Evolutionary conservation across 306 rosid genomes (phyloP).

Genomic region (Cucurbita pepo): DNA sequence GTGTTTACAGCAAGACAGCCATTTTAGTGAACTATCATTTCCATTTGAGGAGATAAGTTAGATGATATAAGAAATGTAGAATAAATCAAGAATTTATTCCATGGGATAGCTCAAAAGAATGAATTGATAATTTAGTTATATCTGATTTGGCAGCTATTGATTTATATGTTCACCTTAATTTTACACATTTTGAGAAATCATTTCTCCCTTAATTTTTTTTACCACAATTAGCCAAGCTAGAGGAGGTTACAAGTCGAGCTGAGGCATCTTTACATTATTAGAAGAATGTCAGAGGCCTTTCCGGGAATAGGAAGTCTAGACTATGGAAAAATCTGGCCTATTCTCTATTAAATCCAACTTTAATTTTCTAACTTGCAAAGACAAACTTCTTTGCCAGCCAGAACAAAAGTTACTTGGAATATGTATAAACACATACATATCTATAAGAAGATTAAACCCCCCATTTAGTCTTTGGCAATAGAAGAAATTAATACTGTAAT

Average conservation of each 20-base stretch:
- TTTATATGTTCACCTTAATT: neutral
- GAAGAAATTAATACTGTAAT: neutral
- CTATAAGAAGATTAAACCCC: neutral
- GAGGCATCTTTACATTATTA: neutral
- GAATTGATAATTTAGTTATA: neutral
- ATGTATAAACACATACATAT: neutral
- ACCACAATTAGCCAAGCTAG: neutral
- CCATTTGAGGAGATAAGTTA: neutral
- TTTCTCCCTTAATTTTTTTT: neutral
- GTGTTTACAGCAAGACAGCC: neutral
- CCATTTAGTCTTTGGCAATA: neutral
- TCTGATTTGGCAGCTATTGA: neutral
- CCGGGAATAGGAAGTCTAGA: neutral
- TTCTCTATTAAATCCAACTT: neutral
- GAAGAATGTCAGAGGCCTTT: neutral
- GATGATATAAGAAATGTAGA: neutral
- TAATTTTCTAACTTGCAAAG: neutral
- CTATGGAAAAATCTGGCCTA: neutral
- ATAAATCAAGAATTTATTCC: neutral
- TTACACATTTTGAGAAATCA: neutral
- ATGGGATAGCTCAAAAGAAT: neutral
- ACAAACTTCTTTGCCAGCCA: neutral
- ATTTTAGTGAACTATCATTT: neutral
- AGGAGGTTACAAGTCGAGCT: neutral
- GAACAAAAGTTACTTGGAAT: neutral